These are phyloP conservation scores for Grifola frondosa DNA, from an alignment of 1,284 basidiomycete genomes.

Conservation along the genomic window DNA sequence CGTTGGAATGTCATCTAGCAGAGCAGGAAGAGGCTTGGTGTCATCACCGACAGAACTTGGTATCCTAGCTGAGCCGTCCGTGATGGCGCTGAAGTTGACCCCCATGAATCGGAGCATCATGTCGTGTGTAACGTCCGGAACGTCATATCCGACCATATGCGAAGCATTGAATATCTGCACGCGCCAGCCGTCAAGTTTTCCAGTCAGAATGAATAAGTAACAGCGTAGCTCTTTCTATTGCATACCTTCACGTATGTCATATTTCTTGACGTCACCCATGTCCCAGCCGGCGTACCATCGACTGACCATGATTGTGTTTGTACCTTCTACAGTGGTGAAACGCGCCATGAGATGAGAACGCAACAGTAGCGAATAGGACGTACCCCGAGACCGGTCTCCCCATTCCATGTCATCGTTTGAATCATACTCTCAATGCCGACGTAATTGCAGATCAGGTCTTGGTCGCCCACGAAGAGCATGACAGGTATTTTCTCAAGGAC, in stretches of 20 bases:
- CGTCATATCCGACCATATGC: slow-evolving; percentile 93
- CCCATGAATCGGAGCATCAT: slow-evolving; percentile 98
- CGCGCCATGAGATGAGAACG: not conserved
- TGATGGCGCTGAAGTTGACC: slow-evolving; percentile 80
- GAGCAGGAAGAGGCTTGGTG: slow-evolving; percentile 57
- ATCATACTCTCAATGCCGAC: slow-evolving; percentile 89
- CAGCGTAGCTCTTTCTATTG: too few species aligned
- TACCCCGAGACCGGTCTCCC: slow-evolving; percentile 82
- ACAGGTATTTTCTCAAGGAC: slow-evolving; percentile 81
- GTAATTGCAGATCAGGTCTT: slow-evolving; percentile 97
- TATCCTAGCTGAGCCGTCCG: slow-evolving; percentile 71
- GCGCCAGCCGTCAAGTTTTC: too few species aligned
- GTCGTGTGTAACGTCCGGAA: slow-evolving; percentile 88
- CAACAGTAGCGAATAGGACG: slow-evolving; percentile 32
- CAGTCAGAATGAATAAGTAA: too few species aligned
- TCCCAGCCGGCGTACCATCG: slow-evolving; percentile 77
- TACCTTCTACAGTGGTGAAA: slow-evolving; percentile 51
- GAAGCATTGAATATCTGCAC: slow-evolving; percentile 81
- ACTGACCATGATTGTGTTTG: slow-evolving; percentile 81
- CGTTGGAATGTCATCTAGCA: slow-evolving; percentile 41
- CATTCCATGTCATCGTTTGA: slow-evolving; percentile 82
- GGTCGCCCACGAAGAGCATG: slow-evolving; percentile 93
- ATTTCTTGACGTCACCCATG: slow-evolving; percentile 88
- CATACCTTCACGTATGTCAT: slow-evolving; percentile 91
- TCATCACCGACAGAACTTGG: slow-evolving; percentile 76